phyloP scores from a whole-genome alignment of 179 eudicot species.

The Camellia oleifera region DNA sequence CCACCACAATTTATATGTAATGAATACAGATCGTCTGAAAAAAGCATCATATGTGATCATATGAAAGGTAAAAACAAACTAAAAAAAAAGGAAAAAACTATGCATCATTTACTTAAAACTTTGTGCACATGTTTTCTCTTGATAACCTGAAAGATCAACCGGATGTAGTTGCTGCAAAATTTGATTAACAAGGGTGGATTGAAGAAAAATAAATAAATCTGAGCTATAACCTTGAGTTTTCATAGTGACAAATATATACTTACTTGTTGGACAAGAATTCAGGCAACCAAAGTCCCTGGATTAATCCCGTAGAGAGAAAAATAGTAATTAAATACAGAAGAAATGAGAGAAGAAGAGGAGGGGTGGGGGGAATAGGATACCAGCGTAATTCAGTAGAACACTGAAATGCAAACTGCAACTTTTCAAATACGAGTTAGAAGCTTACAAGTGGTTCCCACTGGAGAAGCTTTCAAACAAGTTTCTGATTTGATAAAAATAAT shows the following conservation, averaged over 20 bases:
- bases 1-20: conserved; percentile 10
- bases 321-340: background rate
- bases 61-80: background rate
- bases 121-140: background rate
- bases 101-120: background rate
- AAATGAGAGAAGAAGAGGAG: background rate
- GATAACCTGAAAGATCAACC: background rate
- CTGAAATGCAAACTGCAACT: background rate
- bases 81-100: background rate
- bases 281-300: background rate
- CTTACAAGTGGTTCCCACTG: conserved; percentile 4
- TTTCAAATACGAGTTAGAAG: background rate
- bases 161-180: background rate
- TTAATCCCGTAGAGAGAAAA: background rate
- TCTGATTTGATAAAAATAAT: background rate
- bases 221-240: background rate
- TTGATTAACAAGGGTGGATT: background rate
- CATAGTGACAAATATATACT: background rate
- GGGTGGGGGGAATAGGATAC: background rate
- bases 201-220: too few species aligned
- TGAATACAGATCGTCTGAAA: background rate
- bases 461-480: conserved; percentile 4
- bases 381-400: background rate
- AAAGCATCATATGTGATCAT: background rate
- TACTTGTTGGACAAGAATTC: conserved; percentile 27